Evolutionary conservation across 73 alveolate species (phyloP).

Genomic region (Tetrahymena borealis): DNA sequence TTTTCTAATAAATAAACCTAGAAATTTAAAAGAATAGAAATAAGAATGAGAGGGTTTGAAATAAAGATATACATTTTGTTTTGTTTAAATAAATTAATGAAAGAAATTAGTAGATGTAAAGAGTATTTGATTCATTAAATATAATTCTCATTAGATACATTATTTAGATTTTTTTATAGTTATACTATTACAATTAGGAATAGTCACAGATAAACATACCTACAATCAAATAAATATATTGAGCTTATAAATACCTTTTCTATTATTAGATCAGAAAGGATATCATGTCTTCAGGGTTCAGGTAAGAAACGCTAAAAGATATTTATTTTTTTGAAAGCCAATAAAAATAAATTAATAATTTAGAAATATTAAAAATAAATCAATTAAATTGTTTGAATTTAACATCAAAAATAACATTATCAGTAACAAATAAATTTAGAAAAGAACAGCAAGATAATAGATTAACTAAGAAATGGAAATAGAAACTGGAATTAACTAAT

Average conservation of each 20-base stretch:
- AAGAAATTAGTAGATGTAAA: too few relatives aligned
- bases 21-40: too few relatives aligned
- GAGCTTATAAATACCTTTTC: background rate
- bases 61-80: too few relatives aligned
- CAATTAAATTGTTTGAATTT: background rate
- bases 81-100: too few relatives aligned
- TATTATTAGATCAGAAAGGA: background rate
- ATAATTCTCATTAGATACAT: too few relatives aligned
- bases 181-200: too few relatives aligned
- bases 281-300: background rate
- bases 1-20: too few relatives aligned
- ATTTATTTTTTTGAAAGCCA: background rate
- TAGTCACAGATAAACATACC: background rate
- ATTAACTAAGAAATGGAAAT: background rate
- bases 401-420: background rate
- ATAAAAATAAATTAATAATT: too few relatives aligned
- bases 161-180: too few relatives aligned
- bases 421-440: background rate
- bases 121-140: too few relatives aligned
- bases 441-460: background rate
- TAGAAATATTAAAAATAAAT: too few relatives aligned
- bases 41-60: too few relatives aligned
- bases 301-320: background rate
- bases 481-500: background rate
- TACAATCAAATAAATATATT: background rate